Evolutionary conservation across 2,329 filamentous ascomycete genomes (phyloP).

Genomic region (Exophiala spinifera): DNA sequence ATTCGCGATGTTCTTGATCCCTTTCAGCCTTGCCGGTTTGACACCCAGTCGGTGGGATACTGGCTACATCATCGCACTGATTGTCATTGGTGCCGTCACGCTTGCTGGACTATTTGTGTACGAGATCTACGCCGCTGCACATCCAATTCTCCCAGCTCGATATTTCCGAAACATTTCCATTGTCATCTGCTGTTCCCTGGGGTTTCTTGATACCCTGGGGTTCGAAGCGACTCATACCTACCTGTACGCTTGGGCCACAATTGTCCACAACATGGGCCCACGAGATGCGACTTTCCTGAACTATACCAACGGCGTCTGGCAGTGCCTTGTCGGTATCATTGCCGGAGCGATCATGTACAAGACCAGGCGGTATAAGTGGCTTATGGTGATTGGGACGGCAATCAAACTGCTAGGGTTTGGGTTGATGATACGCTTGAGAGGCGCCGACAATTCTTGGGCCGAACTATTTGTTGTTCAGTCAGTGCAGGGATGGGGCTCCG

Average conservation of each 20-base stretch:
- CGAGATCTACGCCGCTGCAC: conserved; percentile 44
- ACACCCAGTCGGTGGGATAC: conserved; percentile 44
- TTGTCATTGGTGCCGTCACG: conserved; percentile 42
- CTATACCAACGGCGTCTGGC: conserved; percentile 41
- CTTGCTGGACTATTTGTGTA: conserved; percentile 48
- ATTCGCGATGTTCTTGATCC: conserved; percentile 49
- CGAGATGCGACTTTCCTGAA: conserved; percentile 46
- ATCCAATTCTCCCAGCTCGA: conserved; percentile 46
- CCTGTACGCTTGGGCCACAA: conserved; percentile 47
- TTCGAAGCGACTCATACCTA: conserved; percentile 49
- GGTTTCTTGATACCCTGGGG: conserved; percentile 43
- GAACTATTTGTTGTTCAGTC: conserved; percentile 51
- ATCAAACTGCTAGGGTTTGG: conserved; percentile 50
- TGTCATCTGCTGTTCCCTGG: conserved; percentile 40
- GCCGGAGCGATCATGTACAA: conserved; percentile 44
- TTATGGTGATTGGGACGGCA: conserved; percentile 41
- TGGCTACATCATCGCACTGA: conserved; percentile 45
- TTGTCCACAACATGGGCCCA: conserved; percentile 42
- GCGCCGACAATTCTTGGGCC: conserved; percentile 40
- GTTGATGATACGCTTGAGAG: conserved; percentile 50
- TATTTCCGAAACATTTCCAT: conserved; percentile 48
- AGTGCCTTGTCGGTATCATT: conserved; percentile 43
- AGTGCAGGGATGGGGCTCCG: conserved; percentile 49
- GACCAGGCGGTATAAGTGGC: conserved; percentile 47
- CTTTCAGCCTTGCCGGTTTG: conserved; percentile 46